A percentile compares a stretch with the other conserved stretches of the same genome.
phyloP scores from a whole-genome alignment of 2,329 filamentous ascomycete species.

The Fusarium burgessii region DNA sequence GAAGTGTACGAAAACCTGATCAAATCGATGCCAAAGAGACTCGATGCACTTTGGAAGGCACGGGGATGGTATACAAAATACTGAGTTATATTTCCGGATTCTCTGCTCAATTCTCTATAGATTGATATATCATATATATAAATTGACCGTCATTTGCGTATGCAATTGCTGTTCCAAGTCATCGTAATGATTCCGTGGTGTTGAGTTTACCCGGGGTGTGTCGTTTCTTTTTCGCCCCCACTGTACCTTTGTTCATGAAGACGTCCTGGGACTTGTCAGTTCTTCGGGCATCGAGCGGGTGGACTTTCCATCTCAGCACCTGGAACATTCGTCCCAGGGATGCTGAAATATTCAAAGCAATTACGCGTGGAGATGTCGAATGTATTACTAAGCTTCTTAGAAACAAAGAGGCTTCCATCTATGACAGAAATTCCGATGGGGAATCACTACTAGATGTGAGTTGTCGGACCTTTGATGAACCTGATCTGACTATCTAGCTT shows the following conservation, averaged over 20 bases:
- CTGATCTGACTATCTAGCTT: fast-evolving
- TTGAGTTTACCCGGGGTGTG: no score
- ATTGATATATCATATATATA: no score
- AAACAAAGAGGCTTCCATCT: constrained; percentile 4
- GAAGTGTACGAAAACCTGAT: no score
- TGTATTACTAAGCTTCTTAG: background rate
- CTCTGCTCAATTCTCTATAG: no score
- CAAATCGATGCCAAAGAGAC: no score
- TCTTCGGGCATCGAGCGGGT: constrained; percentile 5
- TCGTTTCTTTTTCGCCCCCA: no score
- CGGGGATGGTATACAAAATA: no score
- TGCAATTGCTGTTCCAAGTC: no score
- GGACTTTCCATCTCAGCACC: constrained; percentile 9
- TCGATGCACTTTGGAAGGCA: no score
- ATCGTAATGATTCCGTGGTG: no score
- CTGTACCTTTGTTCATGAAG: background rate
- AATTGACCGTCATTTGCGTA: no score
- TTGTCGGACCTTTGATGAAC: fast-evolving
- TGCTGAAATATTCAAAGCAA: fast-evolving
- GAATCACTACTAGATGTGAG: background rate
- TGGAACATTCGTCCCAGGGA: background rate
- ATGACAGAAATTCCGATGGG: fast-evolving
- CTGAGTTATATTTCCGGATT: no score
- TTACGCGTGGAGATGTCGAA: fast-evolving
- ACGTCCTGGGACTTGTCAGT: constrained; percentile 25